Evolutionary conservation across 78 protist species (phyloP), one percentile per base, ranked within the genome.

Genomic region (Tieghemostelium lacteum): DNA sequence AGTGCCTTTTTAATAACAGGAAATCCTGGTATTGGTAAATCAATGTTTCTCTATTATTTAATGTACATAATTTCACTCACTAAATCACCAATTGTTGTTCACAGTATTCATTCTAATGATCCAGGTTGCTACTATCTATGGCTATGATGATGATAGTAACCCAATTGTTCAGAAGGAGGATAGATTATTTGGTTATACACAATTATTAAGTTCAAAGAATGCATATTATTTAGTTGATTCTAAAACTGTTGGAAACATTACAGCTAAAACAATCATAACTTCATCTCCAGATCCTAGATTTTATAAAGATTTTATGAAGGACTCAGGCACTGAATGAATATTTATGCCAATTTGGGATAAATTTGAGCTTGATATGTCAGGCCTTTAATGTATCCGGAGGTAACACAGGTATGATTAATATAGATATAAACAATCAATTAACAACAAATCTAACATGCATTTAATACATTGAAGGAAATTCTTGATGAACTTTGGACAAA

Each of bases 181-280:
- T 19, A 22, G 19, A 3, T 24, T 12, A 57, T 3, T 6, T 29
- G 28, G 16, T 36, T 22, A 39, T 39, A 14, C 8, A 8, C n/a
- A 22, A 6, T 22, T n/a, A 7, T 31, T 67, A 4, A 12, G 8
- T 7, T 4, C 6, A 7, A 67, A 67, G n/a, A n/a, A 16, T 16
- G 34, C 67, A 3, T 73, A 31, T 29, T 73, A 24, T 14, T 33
- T 73, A 42, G 80, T 73, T 12, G 80, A 73, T 45, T 8, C 34
- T 10, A 8, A 26, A 2, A 3, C 3, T 12, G 65, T 55, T 8
- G 8, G 61, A 33, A 73, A 73, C 28, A 3, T 22, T 5, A 65
- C 80, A 37, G 80, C 80, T 6, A 73, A 73, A 36, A 73, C 80
- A 33, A 73, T 73, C 65, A 57, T 67, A 55, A 65, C 57, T 16